Evolutionary conservation across 2,329 filamentous ascomycete species (phyloP), one percentile per base, ranked within the genome.

Genomic region (Penicillium sp.): DNA sequence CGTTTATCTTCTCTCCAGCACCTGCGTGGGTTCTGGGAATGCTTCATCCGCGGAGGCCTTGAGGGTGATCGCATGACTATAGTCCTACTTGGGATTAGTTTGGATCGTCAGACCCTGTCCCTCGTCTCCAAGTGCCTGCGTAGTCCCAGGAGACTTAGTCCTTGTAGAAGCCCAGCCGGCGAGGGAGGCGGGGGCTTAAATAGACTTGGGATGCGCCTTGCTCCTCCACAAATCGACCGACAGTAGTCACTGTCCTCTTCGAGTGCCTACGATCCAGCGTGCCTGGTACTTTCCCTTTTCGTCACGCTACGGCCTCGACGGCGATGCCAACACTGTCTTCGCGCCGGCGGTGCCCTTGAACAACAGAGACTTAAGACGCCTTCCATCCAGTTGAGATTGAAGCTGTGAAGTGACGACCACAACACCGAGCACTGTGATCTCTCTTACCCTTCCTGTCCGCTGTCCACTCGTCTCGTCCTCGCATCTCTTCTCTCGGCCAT

Each of bases 41-140:
- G 52, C 41, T 26, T 41, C 40, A 29, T 33, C 44, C 47, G 54
- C 48, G 54, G 54, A 58, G 57, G 57, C 55, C 55, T 55, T 52
- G 39, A 38, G 44, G 29, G 38, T 34, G 37, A 51, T 50, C 57
- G 48, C 48, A 54, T 58, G 56, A 54, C 51, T 52, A 28, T 36
- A 43, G 26, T 45, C 26, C 33, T 18, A 43, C 42, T 43, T 43
- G 42, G 42, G 42, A 29, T 5, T 12, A 9, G 25, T 24, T 34
- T 36, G 18, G 18, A 18, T 18, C 18, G 18, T 18, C 18, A 18
- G 18, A 18, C 18, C 18, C 18, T 18, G 18, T 18, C 18, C 18
- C 18, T 18, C 18, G 18, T 18, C 18, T 18, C 18, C 2, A 18
- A 18, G 18, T 18, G 18, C 18, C 18, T 18, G 18, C 18, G 18